These are phyloP conservation scores for Salix udensis DNA, from an alignment of 345 rosid genomes.

Conservation along the genomic window DNA sequence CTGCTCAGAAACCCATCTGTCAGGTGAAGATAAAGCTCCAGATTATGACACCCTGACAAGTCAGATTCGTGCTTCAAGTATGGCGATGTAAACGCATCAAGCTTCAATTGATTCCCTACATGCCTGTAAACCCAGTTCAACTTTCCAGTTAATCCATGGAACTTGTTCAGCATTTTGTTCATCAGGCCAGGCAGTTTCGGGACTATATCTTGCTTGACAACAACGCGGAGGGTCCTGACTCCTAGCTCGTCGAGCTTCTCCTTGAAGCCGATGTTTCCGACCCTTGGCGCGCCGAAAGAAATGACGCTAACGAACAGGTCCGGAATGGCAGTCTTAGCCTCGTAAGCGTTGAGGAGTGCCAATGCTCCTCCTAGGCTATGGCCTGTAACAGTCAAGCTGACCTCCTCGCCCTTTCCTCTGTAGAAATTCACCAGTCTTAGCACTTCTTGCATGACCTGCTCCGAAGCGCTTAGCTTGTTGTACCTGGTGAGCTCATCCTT, in stretches of 20 bases:
- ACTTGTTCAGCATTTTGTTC: conserved; percentile 43
- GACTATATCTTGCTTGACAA: conserved; percentile 54
- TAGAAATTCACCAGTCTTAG: conserved; percentile 29
- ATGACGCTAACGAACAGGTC: conserved; percentile 41
- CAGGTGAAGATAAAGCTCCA: conserved; percentile 58
- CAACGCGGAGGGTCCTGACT: conserved; percentile 52
- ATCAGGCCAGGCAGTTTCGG: conserved; percentile 55
- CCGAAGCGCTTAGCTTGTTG: conserved; percentile 48
- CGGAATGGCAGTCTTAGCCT: conserved; percentile 42
- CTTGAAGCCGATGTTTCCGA: conserved; percentile 58
- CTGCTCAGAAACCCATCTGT: conserved; percentile 48
- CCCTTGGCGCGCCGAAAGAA: conserved; percentile 63
- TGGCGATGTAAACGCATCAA: conserved; percentile 41
- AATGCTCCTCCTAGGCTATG: conserved; percentile 66
- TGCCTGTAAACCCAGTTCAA: conserved; percentile 58
- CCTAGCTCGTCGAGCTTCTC: conserved; percentile 40
- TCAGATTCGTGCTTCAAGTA: conserved; percentile 43
- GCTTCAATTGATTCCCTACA: conserved; percentile 52
- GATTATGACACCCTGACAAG: conserved; percentile 41
- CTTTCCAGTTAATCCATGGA: conserved; percentile 31
- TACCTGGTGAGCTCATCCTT: conserved; percentile 51
- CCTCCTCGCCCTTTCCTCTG: conserved; percentile 41
- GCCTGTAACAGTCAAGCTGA: conserved; percentile 54
- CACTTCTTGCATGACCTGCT: conserved; percentile 61
- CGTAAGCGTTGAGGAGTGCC: conserved; percentile 54